Evolutionary conservation across 371 early-diverging fungal species (phyloP).

Genomic region (Choanephora cucurbitarum): DNA sequence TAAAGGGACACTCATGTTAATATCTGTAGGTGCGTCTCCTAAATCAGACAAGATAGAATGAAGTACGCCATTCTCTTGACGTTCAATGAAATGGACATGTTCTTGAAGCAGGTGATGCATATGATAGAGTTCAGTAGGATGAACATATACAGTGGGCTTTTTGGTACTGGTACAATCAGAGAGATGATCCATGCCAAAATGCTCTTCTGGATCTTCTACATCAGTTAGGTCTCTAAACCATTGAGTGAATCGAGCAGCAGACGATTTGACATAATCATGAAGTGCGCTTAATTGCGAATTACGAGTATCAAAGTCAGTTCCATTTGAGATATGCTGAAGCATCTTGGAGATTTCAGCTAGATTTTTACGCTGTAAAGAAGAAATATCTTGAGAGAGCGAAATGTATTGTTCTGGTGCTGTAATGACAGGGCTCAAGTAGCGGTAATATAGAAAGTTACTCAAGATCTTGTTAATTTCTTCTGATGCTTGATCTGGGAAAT

Average conservation of each 20-base stretch:
- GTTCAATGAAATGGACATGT: conserved; percentile 67
- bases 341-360: conserved; percentile 94
- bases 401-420: conserved; percentile 96
- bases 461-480: conserved; percentile 83
- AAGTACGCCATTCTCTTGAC: conserved; percentile 75
- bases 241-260: conserved; percentile 70
- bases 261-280: conserved; percentile 78
- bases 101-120: conserved; percentile 82
- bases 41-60: conserved; percentile 79
- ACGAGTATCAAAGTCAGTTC: conserved; percentile 69
- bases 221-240: conserved; percentile 81
- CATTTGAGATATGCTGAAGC: conserved; percentile 90
- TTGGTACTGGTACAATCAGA: conserved; percentile 82
- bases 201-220: conserved; percentile 84
- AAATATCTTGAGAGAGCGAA: conserved; percentile 83
- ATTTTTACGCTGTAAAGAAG: conserved; percentile 91
- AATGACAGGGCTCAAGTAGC: conserved; percentile 97
- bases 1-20: conserved; percentile 47
- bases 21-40: conserved; percentile 73
- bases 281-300: conserved; percentile 73
- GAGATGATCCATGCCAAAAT: conserved; percentile 91
- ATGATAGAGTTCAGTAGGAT: conserved; percentile 88
- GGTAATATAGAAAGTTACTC: conserved; percentile 94
- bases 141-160: conserved; percentile 90
- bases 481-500: conserved; percentile 84